These are phyloP conservation scores for Bolboschoenoplectus hybrid DNA, from an alignment of 202 grass and related monocot species.

Conservation along the genomic window DNA sequence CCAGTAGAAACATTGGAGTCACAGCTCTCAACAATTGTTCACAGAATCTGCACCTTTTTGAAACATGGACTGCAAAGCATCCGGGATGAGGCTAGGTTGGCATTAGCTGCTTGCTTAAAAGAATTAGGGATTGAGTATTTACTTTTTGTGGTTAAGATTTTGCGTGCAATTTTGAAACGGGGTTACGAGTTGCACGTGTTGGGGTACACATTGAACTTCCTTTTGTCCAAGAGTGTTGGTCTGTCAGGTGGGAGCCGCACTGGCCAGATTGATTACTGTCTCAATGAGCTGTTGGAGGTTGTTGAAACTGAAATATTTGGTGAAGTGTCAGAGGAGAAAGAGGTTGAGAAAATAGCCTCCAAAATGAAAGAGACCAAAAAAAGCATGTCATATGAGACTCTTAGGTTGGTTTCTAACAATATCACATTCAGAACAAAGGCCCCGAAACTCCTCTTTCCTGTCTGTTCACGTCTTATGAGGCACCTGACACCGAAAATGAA, in stretches of 20 bases:
- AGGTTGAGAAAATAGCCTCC: conserved; percentile 90
- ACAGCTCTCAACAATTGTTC: conserved; percentile 87
- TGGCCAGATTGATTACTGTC: conserved; percentile 89
- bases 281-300: conserved; percentile 75
- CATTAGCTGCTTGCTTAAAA: conserved; percentile 82
- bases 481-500: conserved; percentile 78
- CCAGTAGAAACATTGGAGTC: conserved; percentile 71
- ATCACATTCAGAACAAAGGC: conserved; percentile 84
- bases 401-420: conserved; percentile 72
- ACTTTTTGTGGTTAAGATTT: conserved; percentile 82
- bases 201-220: conserved; percentile 83
- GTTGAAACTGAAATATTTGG: conserved; percentile 83
- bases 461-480: conserved; percentile 65
- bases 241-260: conserved; percentile 49
- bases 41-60: conserved; percentile 83
- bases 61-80: conserved; percentile 87
- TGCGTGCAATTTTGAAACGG: conserved; percentile 86
- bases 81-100: conserved; percentile 83
- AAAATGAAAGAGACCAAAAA: conserved; percentile 99
- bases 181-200: conserved; percentile 95
- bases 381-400: conserved; percentile 87
- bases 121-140: conserved; percentile 91
- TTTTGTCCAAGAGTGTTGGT: conserved; percentile 67
- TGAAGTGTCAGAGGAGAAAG: conserved; percentile 92
- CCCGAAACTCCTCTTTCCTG: conserved; percentile 66